Evolutionary conservation across 2,329 filamentous ascomycete species (phyloP).

Genomic region (Exophiala calicioides): DNA sequence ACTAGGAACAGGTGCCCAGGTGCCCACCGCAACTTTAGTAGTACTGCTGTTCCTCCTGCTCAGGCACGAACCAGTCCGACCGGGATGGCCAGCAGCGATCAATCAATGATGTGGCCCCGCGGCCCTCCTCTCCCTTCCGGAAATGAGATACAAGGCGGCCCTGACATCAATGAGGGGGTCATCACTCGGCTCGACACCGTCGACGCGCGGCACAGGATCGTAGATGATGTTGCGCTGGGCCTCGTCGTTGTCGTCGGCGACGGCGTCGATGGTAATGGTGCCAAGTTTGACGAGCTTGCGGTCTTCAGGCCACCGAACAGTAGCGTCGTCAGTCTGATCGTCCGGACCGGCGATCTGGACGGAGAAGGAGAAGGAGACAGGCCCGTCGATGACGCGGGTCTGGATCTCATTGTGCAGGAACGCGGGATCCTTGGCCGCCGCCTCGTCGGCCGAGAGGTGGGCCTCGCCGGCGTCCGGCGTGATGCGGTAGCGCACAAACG

Average conservation of each 20-base stretch:
- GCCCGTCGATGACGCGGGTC: conserved; percentile 36
- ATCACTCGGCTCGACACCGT: conserved; percentile 54
- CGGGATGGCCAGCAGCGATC: no score
- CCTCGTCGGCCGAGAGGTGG: conserved; percentile 41
- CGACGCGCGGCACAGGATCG: conserved; percentile 58
- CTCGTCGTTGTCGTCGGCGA: conserved; percentile 41
- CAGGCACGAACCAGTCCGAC: no score
- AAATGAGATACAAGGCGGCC: conserved; percentile 58
- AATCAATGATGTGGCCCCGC: conserved; percentile 34
- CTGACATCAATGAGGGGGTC: conserved; percentile 60
- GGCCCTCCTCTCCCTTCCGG: conserved; percentile 55
- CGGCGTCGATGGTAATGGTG: conserved; percentile 46
- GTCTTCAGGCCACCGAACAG: conserved; percentile 56
- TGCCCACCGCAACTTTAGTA: no score
- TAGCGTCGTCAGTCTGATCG: conserved; percentile 52
- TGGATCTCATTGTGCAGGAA: conserved; percentile 55
- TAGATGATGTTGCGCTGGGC: conserved; percentile 58
- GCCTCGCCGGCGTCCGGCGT: conserved; percentile 48
- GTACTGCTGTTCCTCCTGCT: no score
- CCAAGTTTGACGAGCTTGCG: conserved; percentile 55
- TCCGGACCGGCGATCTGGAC: conserved; percentile 54
- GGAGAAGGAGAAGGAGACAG: conserved; percentile 50
- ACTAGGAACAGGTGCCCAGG: no score
- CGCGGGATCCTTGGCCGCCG: conserved; percentile 41
- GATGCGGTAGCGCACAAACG: conserved; percentile 53